Base-by-base conservation (phyloP, 164 flowering plant species). In the Piper longum region DNA sequence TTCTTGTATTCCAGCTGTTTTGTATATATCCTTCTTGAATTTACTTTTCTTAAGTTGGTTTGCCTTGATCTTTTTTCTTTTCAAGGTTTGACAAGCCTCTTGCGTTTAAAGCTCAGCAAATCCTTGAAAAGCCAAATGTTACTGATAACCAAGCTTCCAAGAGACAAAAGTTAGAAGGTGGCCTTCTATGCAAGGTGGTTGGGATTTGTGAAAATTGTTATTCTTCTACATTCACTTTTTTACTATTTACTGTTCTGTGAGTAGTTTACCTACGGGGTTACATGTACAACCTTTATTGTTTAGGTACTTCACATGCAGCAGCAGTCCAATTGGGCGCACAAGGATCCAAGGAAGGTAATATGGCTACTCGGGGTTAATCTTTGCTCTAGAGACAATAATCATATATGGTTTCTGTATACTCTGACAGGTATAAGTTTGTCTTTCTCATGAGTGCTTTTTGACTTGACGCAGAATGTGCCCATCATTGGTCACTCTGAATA, bases 101-200 rank as follows among this genome's bases (percentile, higher is more conserved):
- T 0, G 42, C 41, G 1, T 14, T 9, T n/a, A 41, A 57, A 57
- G 60, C 41, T 57, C 13, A 26, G 42, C 39, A 41, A 57, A 57
- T 57, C 41, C 4, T 57, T 13, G 41, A 36, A 42, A 57, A 57
- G 7, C 12, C 52, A 48, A 48, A 56, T 74, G 71, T 74, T 68
- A 19, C 70, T 62, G 99, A 88, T 77, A 79, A 62, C 74, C 97
- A 90, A 77, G 90, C 96, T 74, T 69, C 91, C 57, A 93, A 93
- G 81, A 83, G 96, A 70, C 99, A 90, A 78, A 93, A 90, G 80
- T 81, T 93, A 57, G 99, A 88, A 40, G 88, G 95, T 58, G 99
- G 99, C 69, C 85, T 74, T 60, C 71, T 78, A 59, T 78, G 63
- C 44, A 90, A 88, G 96, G 99, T 93, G 63, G 60, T 55, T 48